phyloP scores from a whole-genome alignment of 352 stramenopile genomes.

The Pilasporangium apinafurcum region DNA sequence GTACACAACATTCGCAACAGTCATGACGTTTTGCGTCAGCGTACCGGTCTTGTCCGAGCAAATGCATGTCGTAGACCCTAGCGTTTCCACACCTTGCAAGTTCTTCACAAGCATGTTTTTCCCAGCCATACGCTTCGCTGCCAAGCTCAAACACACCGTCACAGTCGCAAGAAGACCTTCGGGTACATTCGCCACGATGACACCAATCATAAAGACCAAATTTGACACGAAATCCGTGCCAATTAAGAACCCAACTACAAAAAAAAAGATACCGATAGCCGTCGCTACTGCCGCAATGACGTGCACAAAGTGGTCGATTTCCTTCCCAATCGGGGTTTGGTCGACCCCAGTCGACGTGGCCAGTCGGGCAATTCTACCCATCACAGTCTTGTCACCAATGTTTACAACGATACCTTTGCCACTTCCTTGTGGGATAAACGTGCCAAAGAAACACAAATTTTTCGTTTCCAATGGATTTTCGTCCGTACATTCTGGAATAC shows the following conservation, averaged over 20 bases:
- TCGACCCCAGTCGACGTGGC: slow-evolving; percentile 43
- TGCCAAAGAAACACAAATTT: slow-evolving; percentile 80
- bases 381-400: slow-evolving; percentile 76
- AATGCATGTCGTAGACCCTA: slow-evolving; percentile 91
- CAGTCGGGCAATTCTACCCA: slow-evolving; percentile 67
- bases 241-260: slow-evolving; percentile 49
- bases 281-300: slow-evolving; percentile 55
- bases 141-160: slow-evolving; percentile 89
- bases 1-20: slow-evolving; percentile 80
- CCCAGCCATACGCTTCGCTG: slow-evolving; percentile 82
- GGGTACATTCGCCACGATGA: slow-evolving; percentile 94
- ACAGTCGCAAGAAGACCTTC: slow-evolving; percentile 90
- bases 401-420: slow-evolving; percentile 65
- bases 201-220: slow-evolving; percentile 95
- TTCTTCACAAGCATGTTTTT: slow-evolving; percentile 95
- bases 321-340: slow-evolving; percentile 48
- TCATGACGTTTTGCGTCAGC: slow-evolving; percentile 94
- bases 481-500: slow-evolving; percentile 60
- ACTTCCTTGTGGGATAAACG: slow-evolving; percentile 66
- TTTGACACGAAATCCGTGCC: slow-evolving; percentile 45
- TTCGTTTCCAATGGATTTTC: slow-evolving; percentile 79
- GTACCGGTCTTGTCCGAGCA: slow-evolving; percentile 96
- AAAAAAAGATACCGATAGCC: slow-evolving; percentile 53
- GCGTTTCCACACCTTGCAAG: slow-evolving; percentile 89
- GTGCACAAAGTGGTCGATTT: slow-evolving; percentile 72